phyloP scores from a whole-genome alignment of 2,329 filamentous ascomycete genomes.

The Hymenoscyphus fraxineus region DNA sequence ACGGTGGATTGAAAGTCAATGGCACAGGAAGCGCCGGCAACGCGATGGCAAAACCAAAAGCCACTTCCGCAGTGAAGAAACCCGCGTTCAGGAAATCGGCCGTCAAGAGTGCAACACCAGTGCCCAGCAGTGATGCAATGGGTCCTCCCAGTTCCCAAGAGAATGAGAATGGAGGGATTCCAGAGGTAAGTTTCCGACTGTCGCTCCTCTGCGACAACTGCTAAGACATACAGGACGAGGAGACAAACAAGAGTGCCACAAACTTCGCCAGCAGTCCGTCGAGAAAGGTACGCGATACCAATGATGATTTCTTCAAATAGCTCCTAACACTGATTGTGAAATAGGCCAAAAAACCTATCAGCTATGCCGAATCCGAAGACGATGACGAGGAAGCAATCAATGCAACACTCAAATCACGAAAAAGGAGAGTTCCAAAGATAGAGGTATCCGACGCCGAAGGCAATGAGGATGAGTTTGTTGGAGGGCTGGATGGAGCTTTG shows the following conservation, averaged over 20 bases:
- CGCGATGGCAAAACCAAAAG: constrained; percentile 30
- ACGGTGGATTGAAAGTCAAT: constrained; percentile 31
- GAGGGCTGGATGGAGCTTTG: constrained; percentile 55
- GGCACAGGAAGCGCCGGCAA: constrained; percentile 37
- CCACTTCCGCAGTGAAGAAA: constrained; percentile 40
- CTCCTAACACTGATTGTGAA: neutral
- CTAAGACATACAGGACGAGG: constrained; percentile 40
- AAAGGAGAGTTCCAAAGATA: constrained; percentile 46
- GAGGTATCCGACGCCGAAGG: constrained; percentile 63
- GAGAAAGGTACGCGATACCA: constrained; percentile 60
- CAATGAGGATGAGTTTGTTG: constrained; percentile 65
- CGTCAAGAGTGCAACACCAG: constrained; percentile 57
- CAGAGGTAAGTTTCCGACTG: constrained; percentile 48
- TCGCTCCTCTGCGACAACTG: constrained; percentile 43
- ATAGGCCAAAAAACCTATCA: constrained; percentile 62
- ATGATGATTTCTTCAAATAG: neutral
- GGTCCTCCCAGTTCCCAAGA: constrained; percentile 67
- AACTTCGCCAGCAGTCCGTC: constrained; percentile 65
- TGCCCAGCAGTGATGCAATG: constrained; percentile 74
- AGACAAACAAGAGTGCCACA: constrained; percentile 33
- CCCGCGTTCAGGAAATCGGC: constrained; percentile 34
- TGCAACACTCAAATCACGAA: constrained; percentile 39
- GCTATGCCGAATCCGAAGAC: constrained; percentile 81
- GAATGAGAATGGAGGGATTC: constrained; percentile 45
- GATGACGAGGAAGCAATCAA: constrained; percentile 57